These are phyloP conservation scores for Teratosphaeria viscida DNA, from an alignment of 2,329 filamentous ascomycete genomes.

Conservation along the genomic window DNA sequence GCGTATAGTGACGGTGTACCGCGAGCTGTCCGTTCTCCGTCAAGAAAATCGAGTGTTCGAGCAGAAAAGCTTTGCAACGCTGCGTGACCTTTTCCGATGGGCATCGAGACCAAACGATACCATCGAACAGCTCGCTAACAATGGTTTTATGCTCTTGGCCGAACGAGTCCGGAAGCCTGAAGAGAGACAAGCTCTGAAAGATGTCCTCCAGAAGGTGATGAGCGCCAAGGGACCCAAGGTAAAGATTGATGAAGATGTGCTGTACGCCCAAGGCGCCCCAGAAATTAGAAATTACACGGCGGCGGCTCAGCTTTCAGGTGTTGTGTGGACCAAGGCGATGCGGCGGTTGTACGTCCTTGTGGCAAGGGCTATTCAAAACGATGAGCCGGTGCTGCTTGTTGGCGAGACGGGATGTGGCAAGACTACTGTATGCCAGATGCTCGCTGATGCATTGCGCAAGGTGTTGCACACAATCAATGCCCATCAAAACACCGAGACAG, in stretches of 20 bases:
- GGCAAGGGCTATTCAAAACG: constrained; percentile 73
- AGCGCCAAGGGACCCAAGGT: constrained; percentile 50
- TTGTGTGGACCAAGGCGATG: constrained; percentile 97
- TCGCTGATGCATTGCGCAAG: constrained; percentile 69
- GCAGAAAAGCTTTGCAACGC: constrained; percentile 92
- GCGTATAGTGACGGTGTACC: constrained; percentile 86
- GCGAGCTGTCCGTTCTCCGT: constrained; percentile 77
- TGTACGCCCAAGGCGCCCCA: constrained; percentile 51
- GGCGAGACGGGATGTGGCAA: constrained; percentile 97
- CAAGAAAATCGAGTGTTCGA: constrained; percentile 90
- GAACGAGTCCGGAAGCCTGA: constrained; percentile 88
- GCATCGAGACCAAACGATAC: constrained; percentile 75
- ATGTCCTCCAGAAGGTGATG: constrained; percentile 82
- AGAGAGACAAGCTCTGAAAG: constrained; percentile 74
- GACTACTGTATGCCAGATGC: constrained; percentile 87
- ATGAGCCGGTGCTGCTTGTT: constrained; percentile 87
- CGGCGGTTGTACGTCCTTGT: constrained; percentile 81
- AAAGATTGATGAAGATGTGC: constrained; percentile 57
- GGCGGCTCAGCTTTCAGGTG: constrained; percentile 44
- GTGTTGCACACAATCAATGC: constrained; percentile 86
- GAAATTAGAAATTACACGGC: constrained; percentile 26
- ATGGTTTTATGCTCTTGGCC: constrained; percentile 92
- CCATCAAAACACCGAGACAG: constrained; percentile 96
- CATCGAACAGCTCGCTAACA: constrained; percentile 75
- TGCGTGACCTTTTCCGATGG: constrained; percentile 94